A percentile compares a stretch with the other conserved stretches of the same genome.
phyloP scores from a whole-genome alignment of 148 eudicot species.

The Rhododendron griersonianum region DNA sequence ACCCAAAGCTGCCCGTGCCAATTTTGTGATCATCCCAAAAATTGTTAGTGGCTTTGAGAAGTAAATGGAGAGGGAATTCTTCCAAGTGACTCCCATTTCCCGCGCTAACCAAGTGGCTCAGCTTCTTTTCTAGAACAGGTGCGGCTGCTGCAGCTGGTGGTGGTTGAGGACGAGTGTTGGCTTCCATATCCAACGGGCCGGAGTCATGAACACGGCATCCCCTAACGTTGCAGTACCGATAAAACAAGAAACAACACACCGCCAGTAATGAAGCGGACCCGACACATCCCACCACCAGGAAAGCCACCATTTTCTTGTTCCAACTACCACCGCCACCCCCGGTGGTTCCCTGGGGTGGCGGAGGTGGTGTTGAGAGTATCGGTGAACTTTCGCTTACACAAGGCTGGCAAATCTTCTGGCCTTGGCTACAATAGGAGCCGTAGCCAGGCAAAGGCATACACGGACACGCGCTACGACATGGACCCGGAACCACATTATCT shows the following conservation, averaged over 20 bases:
- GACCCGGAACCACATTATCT: constrained; percentile 55
- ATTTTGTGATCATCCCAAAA: constrained; percentile 60
- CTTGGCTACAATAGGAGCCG: constrained; percentile 35
- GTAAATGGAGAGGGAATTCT: constrained; percentile 52
- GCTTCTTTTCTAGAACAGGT: constrained; percentile 39
- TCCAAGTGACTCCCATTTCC: constrained; percentile 45
- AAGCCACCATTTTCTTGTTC: constrained; percentile 45
- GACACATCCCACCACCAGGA: constrained; percentile 61
- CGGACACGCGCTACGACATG: constrained; percentile 43
- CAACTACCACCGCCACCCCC: constrained; percentile 16
- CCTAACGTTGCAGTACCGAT: constrained; percentile 23
- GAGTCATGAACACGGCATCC: constrained; percentile 77
- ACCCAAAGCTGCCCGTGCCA: constrained; percentile 81
- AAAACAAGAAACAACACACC: constrained; percentile 24
- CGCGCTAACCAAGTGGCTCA: constrained; percentile 63
- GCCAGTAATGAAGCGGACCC: constrained; percentile 44
- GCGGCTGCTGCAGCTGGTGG: not conserved
- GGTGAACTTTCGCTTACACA: constrained; percentile 10
- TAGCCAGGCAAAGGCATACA: constrained; percentile 38
- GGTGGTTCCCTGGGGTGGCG: constrained; percentile 7
- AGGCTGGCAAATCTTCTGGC: constrained; percentile 39
- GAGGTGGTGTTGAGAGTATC: not conserved
- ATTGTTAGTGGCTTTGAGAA: constrained; percentile 51
- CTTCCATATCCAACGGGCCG: constrained; percentile 52
- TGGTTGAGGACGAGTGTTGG: not conserved